These are phyloP conservation scores for Geranomyces michiganensis DNA, from an alignment of 192 early-diverging fungal genomes.

Conservation along the genomic window DNA sequence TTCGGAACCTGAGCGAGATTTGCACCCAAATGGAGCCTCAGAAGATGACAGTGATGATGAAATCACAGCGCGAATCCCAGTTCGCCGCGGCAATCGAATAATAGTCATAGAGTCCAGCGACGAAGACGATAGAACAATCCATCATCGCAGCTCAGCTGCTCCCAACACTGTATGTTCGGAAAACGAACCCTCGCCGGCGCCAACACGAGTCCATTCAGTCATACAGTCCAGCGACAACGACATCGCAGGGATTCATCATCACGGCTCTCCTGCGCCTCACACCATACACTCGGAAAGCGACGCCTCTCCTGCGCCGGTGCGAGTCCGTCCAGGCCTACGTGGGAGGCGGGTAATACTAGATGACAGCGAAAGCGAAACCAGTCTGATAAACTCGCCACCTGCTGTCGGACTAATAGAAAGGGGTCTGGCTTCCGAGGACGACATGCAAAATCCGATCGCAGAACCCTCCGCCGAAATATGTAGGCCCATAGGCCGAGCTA, in stretches of 20 bases:
- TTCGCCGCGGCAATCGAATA: neutral
- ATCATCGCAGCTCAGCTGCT: neutral
- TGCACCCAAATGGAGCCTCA: neutral
- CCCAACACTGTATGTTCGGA: no score
- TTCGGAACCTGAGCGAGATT: neutral
- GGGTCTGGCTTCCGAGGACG: no score
- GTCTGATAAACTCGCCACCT: neutral
- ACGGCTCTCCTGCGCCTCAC: neutral
- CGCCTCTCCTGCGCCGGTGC: neutral
- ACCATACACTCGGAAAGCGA: no score
- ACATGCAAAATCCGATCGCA: no score
- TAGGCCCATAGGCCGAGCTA: no score
- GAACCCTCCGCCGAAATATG: no score
- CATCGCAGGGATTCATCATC: neutral
- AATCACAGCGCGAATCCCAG: neutral
- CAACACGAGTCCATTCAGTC: neutral
- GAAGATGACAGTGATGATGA: neutral
- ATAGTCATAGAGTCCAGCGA: slow-evolving; percentile 10
- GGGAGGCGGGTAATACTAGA: neutral
- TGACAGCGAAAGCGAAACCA: neutral
- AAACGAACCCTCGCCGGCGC: neutral
- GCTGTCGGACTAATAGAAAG: neutral
- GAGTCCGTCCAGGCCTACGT: neutral
- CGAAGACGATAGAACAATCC: neutral
- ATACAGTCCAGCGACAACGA: neutral